Base-by-base conservation (phyloP, 768 basidiomycete species). In the Daedaleopsis nitida region DNA sequence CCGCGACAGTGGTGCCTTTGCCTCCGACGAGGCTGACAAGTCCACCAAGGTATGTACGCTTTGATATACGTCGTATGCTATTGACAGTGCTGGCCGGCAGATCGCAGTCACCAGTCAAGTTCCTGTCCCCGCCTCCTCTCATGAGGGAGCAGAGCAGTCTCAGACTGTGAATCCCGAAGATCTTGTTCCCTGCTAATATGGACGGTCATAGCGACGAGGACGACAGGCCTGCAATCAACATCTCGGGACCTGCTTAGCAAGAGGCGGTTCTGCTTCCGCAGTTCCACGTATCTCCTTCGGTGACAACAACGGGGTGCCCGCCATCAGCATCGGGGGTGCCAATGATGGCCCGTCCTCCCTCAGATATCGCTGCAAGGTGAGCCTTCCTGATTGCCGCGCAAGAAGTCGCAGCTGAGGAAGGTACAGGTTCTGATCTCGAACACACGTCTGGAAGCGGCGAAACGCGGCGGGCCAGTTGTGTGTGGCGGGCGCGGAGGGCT, bases 11-110 rank as follows among this genome's bases (percentile, higher is more conserved):
- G 96, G 96, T 59, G 96, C 96, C 9, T 98, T 99, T 84, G 93
- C 91, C 1, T 83, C 89, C 12, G 96, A 98, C 60, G 96, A 98
- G 77, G 96, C 95, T 6, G 90, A 95, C 57, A 96, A 98, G 77
- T 98, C 97, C 82, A 94, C 94, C 81, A 95, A 92, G 80, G 81
- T 82, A 56, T 27, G 74, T 42, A 19, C 56, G 10, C 13, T 11
- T 14, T 3, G 12, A 12, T n/a, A n/a, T 17, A 23, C 42, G 47
- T 42, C 62, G 57, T 59, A 56, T 3, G 9, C 21, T 39, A 32
- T 16, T 14, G 21, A 14, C 42, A n/a, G 37, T 44, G 58, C 57
- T 54, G 49, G 65, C 53, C 23, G 38, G 38, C 13, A 55, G 21
- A 14, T 12, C 53, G 12, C 19, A 37, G 11, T 51, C 57, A 4